Conservation (phyloP, 768 basidiomycete species). For the Suillus alpinus region DNA sequence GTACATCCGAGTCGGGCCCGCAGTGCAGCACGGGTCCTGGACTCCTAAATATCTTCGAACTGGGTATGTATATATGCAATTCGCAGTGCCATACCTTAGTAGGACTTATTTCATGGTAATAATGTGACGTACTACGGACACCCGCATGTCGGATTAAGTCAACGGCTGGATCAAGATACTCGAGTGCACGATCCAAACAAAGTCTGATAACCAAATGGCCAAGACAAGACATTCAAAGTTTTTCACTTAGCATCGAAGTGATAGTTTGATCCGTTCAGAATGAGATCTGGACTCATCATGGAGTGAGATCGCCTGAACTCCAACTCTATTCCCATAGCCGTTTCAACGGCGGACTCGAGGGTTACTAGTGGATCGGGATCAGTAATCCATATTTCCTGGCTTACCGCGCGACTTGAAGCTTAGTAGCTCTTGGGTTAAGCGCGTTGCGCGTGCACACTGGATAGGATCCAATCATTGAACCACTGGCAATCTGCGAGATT, state of each 20-base stretch:
- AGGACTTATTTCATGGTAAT: background rate
- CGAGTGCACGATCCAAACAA: background rate
- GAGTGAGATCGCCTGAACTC: background rate
- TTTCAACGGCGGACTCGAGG: too few species aligned
- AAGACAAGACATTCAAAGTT: background rate
- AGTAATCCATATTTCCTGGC: background rate
- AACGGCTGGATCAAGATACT: background rate
- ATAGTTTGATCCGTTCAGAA: background rate
- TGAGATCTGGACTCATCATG: background rate
- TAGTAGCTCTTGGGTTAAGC: background rate
- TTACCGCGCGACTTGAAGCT: background rate
- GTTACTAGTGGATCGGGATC: background rate
- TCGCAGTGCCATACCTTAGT: background rate
- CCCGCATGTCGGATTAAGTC: background rate
- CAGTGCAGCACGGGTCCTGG: background rate
- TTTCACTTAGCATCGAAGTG: background rate
- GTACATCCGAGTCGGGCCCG: background rate
- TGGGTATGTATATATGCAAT: background rate
- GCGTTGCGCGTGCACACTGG: background rate
- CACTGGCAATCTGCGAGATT: background rate
- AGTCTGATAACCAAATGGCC: background rate
- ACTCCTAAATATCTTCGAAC: background rate
- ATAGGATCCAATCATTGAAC: background rate
- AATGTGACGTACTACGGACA: background rate
- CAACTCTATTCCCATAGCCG: background rate